Evolutionary conservation across 1,284 basidiomycete species (phyloP).

Genomic region (Cutaneotrichosporon mucoides): DNA sequence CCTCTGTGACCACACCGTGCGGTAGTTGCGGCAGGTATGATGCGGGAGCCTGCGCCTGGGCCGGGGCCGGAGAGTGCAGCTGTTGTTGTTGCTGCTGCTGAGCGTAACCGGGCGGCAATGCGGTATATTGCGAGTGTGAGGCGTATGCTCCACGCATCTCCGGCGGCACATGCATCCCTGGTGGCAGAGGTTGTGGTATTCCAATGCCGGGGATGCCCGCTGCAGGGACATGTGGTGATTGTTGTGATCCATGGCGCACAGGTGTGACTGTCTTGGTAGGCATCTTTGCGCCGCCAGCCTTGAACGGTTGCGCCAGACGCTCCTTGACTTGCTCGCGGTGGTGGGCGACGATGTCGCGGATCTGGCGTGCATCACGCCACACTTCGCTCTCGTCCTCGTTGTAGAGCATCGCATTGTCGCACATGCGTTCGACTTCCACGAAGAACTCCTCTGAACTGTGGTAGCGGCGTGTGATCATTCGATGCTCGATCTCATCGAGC

Average conservation of each 20-base stretch:
- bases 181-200: neutral
- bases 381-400: conserved; percentile 82
- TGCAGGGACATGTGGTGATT: neutral
- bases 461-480: conserved; percentile 65
- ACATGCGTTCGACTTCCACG: conserved; percentile 78
- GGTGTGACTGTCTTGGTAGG: conserved; percentile 1
- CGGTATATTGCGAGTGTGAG: neutral
- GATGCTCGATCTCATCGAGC: conserved; percentile 75
- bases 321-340: conserved; percentile 17
- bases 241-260: conserved; percentile 4
- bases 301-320: conserved; percentile 8
- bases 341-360: conserved; percentile 31
- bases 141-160: conserved; percentile 2
- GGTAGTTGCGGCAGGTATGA: conserved; percentile 38
- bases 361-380: conserved; percentile 71
- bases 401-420: conserved; percentile 83
- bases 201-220: neutral
- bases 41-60: conserved; percentile 9
- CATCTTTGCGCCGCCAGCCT: neutral
- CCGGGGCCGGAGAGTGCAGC: neutral
- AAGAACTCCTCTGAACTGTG: conserved; percentile 65
- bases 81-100: conserved; percentile 5
- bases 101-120: neutral
- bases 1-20: conserved; percentile 40
- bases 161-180: conserved; percentile 6